Percentiles rank a stretch among this genome's conserved stretches.
These are phyloP conservation scores for Lecanicillium sp. DNA, from an alignment of 2,329 filamentous ascomycete species.

Conservation along the genomic window DNA sequence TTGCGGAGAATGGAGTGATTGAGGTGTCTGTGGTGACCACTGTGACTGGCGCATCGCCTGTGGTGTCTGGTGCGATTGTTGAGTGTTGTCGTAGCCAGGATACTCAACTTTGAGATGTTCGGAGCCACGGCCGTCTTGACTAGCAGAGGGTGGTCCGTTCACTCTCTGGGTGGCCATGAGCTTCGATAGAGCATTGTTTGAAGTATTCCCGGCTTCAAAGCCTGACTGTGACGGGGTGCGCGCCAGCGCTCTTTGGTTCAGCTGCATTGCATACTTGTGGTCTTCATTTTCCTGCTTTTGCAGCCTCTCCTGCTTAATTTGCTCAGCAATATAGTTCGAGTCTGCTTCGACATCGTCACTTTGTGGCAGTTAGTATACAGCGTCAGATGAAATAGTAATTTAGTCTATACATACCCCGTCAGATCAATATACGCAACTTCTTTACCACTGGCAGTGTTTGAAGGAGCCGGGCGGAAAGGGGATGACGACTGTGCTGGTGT, in stretches of 20 bases:
- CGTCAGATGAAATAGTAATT: too few relatives aligned
- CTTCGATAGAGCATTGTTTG: constrained; percentile 17
- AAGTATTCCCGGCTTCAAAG: not conserved
- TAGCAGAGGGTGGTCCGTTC: constrained; percentile 5
- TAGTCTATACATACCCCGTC: constrained; percentile 25
- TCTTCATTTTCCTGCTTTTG: constrained; percentile 20
- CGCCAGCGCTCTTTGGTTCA: constrained; percentile 15
- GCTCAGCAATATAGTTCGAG: constrained; percentile 21
- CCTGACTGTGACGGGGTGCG: not conserved
- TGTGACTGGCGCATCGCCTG: not conserved
- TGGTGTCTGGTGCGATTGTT: not conserved
- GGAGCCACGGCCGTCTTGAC: not conserved
- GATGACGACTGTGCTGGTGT: constrained; percentile 9
- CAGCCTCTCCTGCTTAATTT: constrained; percentile 26
- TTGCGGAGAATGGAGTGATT: too few relatives aligned
- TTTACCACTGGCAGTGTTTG: not conserved
- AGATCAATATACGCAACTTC: constrained; percentile 29
- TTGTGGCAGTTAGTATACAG: constrained; percentile 12
- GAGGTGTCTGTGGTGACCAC: not conserved
- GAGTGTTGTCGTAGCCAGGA: not conserved
- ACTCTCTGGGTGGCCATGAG: constrained; percentile 21
- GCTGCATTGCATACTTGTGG: constrained; percentile 17
- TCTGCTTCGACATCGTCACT: constrained; percentile 26
- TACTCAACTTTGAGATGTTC: constrained; percentile 1
- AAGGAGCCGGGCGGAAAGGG: constrained; percentile 5